These are phyloP conservation scores for Zalaria obscura DNA, from an alignment of 2,329 filamentous ascomycete genomes.

Conservation along the genomic window DNA sequence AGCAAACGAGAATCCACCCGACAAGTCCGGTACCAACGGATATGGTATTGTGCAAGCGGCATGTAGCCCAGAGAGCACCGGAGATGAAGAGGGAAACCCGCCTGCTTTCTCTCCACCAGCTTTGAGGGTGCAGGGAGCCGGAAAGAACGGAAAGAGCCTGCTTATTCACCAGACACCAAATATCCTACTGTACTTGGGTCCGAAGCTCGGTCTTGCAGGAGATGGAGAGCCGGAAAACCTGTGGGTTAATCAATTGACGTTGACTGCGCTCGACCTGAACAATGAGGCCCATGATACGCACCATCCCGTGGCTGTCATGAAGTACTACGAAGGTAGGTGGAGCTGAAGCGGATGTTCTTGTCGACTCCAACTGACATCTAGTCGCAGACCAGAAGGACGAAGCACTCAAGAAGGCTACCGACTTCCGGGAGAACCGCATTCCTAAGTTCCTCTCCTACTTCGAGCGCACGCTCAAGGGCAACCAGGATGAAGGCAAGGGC, in stretches of 20 bases:
- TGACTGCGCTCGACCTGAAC: slow-evolving; percentile 59
- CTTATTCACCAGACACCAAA: slow-evolving; percentile 56
- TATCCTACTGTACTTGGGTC: slow-evolving; percentile 57
- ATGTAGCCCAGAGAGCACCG: slow-evolving; percentile 27
- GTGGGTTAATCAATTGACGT: slow-evolving; percentile 46
- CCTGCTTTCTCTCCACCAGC: slow-evolving; percentile 54
- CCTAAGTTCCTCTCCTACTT: slow-evolving; percentile 63
- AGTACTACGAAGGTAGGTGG: slow-evolving; percentile 45
- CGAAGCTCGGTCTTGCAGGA: slow-evolving; percentile 41
- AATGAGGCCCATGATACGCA: slow-evolving; percentile 65
- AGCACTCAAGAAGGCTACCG: slow-evolving; percentile 39
- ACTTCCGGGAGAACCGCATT: slow-evolving; percentile 47
- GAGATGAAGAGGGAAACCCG: slow-evolving; percentile 42
- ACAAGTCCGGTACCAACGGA: slow-evolving; percentile 34
- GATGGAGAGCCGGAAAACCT: slow-evolving; percentile 36
- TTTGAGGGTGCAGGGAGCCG: slow-evolving; percentile 37
- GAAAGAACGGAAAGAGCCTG: slow-evolving; percentile 39
- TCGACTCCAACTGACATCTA: not conserved
- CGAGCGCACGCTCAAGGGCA: slow-evolving; percentile 47
- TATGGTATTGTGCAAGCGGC: slow-evolving; percentile 36
- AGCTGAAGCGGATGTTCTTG: not conserved
- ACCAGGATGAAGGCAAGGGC: slow-evolving; percentile 40
- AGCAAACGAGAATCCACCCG: slow-evolving; percentile 28
- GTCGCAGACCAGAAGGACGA: slow-evolving; percentile 52
- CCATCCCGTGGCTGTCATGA: slow-evolving; percentile 46